Percentiles rank a stretch among this genome's conserved stretches.
phyloP scores from a whole-genome alignment of 1,284 basidiomycete species.

The Papiliotrema terrestris region DNA sequence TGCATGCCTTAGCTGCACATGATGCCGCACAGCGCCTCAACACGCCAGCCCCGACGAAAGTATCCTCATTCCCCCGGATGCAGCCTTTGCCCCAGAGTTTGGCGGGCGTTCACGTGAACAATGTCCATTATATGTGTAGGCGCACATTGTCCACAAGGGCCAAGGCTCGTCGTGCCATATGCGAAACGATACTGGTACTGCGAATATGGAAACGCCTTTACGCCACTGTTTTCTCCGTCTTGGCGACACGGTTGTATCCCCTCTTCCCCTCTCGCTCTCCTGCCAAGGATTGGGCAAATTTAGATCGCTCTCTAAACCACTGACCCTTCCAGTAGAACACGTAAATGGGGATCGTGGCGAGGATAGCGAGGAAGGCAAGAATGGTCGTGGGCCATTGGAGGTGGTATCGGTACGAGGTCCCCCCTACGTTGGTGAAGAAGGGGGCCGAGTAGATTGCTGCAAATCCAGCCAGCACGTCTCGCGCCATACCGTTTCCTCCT shows the following conservation, averaged over 20 bases:
- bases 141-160: no score
- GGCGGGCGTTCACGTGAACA: no score
- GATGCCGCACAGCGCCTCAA: no score
- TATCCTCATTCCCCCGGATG: no score
- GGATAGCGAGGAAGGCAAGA: constrained; percentile 44
- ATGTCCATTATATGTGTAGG: no score
- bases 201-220: no score
- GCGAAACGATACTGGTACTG: no score
- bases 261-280: constrained; percentile 19
- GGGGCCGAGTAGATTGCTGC: constrained; percentile 2
- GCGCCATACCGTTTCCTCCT: no score
- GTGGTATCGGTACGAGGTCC: constrained; percentile 17
- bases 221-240: background rate
- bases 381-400: constrained; percentile 49
- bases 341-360: constrained; percentile 49
- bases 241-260: background rate
- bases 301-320: constrained; percentile 41
- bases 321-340: constrained; percentile 50
- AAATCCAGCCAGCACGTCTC: constrained; percentile 1
- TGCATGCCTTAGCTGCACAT: no score
- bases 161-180: no score
- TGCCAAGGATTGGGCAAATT: constrained; percentile 46
- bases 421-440: constrained; percentile 40
- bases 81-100: no score
- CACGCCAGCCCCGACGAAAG: no score